phyloP scores from a whole-genome alignment of 805 yeast genomes.

The Lipomyces chichibuensis region DNA sequence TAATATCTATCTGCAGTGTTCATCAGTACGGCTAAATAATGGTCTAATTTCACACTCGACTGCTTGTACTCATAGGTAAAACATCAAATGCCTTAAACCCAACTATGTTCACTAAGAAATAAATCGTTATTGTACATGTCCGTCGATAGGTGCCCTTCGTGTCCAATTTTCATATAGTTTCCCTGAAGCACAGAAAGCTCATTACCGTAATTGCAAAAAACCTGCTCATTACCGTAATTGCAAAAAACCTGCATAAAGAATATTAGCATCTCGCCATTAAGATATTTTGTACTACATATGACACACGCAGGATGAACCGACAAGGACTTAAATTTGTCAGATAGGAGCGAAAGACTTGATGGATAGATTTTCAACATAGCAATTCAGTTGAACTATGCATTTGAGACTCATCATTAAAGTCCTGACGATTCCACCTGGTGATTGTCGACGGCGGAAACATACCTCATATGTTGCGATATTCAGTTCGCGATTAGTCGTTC shows the following conservation, averaged over 20 bases:
- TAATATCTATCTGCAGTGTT: not conserved
- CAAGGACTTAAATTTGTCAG: slow-evolving; percentile 11
- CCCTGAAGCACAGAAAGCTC: too few species aligned
- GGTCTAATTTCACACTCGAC: not conserved
- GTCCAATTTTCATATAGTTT: too few species aligned
- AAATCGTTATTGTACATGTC: not conserved
- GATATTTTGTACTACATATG: not conserved
- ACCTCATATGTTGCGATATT: not conserved
- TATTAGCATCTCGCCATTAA: too few species aligned
- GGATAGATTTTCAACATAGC: slow-evolving; percentile 26
- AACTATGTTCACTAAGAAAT: not conserved
- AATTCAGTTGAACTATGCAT: slow-evolving; percentile 33
- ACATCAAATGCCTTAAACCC: not conserved
- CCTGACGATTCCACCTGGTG: not conserved
- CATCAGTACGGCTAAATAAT: not conserved
- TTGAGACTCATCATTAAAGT: slow-evolving; percentile 15
- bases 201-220: too few species aligned
- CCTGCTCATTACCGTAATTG: too few species aligned
- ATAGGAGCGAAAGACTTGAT: slow-evolving; percentile 34
- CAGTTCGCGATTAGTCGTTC: not conserved
- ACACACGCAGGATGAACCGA: not conserved
- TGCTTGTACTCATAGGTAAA: not conserved
- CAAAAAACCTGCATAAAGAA: too few species aligned
- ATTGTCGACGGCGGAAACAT: not conserved
- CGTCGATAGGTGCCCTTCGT: too few species aligned